Percentiles rank a stretch among this genome's conserved stretches.
phyloP scores from a whole-genome alignment of 208 protist genomes.

The Trypanosoma boissoni region DNA sequence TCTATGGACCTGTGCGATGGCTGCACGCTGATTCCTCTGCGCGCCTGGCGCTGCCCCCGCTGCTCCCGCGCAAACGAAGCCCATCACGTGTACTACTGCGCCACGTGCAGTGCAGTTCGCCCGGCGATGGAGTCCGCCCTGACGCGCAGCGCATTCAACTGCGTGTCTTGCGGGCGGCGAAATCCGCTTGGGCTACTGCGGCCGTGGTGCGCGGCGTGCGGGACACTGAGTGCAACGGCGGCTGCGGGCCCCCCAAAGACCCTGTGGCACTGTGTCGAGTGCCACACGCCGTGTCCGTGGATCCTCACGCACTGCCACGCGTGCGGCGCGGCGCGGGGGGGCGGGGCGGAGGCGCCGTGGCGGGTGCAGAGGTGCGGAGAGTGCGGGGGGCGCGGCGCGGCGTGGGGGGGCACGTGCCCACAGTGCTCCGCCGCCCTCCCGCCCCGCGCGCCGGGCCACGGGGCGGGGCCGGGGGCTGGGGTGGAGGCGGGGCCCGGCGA shows the following conservation, averaged over 20 bases:
- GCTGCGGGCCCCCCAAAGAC: conserved; percentile 17
- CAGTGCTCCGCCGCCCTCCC: no score
- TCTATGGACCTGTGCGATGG: conserved; percentile 10
- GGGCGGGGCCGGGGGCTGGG: no score
- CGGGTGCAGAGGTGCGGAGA: conserved; percentile 27
- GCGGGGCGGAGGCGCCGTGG: conserved; percentile 36
- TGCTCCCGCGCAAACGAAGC: conserved; percentile 55
- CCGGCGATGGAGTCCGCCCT: conserved; percentile 24
- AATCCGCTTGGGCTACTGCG: conserved; percentile 36
- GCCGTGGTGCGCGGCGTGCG: conserved; percentile 41
- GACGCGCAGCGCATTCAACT: conserved; percentile 29
- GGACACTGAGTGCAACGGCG: conserved; percentile 24
- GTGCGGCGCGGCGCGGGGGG: conserved; percentile 29
- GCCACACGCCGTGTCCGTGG: conserved; percentile 36
- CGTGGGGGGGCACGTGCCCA: conserved; percentile 22
- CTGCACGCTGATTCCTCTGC: conserved; percentile 40
- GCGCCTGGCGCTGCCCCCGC: conserved; percentile 58
- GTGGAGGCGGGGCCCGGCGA: neutral
- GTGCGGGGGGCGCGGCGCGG: conserved; percentile 29
- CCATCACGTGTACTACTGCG: conserved; percentile 63
- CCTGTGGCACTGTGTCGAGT: conserved; percentile 48
- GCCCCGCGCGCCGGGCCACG: no score
- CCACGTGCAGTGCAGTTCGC: conserved; percentile 25
- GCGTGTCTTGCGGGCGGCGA: conserved; percentile 18
- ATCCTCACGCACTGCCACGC: conserved; percentile 34